Conservation (phyloP, 257 asterid genomes). For the Petrea volubilis region DNA sequence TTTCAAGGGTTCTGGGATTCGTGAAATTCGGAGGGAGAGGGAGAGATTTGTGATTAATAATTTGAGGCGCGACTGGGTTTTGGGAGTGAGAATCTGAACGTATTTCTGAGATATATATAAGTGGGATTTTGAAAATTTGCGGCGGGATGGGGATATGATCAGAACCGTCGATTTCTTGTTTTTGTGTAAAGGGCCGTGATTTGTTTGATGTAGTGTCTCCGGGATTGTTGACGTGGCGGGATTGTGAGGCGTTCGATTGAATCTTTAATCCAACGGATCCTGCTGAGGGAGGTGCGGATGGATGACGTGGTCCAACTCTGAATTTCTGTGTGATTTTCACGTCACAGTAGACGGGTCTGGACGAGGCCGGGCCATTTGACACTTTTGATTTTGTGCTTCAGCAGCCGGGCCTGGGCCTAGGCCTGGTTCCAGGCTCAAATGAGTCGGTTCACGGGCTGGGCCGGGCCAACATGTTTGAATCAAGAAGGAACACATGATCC, state of each 20-base stretch:
- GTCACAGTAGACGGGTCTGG: too few species aligned
- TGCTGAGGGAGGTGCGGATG: constrained; percentile 11
- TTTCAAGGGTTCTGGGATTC: constrained; percentile 9
- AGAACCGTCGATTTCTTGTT: neutral
- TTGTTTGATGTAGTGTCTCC: neutral
- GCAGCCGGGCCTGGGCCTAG: too few species aligned
- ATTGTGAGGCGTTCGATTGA: constrained; percentile 6
- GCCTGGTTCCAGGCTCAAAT: too few species aligned
- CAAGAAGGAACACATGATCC: too few species aligned
- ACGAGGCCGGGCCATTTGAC: too few species aligned
- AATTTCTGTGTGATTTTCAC: too few species aligned
- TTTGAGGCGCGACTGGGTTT: neutral
- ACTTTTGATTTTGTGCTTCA: too few species aligned
- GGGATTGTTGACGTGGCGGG: constrained; percentile 28
- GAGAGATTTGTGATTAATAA: too few species aligned
- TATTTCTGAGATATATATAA: neutral
- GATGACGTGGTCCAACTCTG: constrained; percentile 9
- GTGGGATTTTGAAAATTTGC: neutral
- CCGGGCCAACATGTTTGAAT: too few species aligned
- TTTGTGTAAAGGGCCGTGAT: neutral
- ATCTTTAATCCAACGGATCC: neutral
- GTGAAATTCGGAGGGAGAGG: neutral
- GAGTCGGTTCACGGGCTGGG: too few species aligned
- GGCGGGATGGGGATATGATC: constrained; percentile 24
- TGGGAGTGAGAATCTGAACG: neutral